Base-by-base conservation (phyloP, 352 stramenopile species). In the Pythium phragmitis region DNA sequence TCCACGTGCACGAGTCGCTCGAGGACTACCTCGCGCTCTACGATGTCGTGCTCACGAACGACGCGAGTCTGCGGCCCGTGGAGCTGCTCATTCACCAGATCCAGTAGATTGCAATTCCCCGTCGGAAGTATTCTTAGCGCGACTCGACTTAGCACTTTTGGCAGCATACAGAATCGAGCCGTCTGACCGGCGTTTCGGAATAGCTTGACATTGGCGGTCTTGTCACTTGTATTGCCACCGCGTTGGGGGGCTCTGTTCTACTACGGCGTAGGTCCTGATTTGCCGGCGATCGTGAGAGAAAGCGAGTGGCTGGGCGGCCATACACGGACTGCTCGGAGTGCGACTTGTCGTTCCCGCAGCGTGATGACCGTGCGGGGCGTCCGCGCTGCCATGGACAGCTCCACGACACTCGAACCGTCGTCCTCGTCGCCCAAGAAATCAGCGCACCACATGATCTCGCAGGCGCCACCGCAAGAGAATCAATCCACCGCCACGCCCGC, bases 31-130 rank as follows among this genome's bases (percentile, higher is more conserved):
- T 92, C 9, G 47, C 68, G 7, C 63, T 80, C 7, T 91, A 76
- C 57, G 82, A 91, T 63, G 72, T 91, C 7, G 82, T 91, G 28
- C 76, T 91, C 61, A 86, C 79, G 7, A 67, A 88, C 67, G 80
- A 91, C 67, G 78, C 67, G 30, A 89, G 73, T 69, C 62, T 91
- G 7, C 41, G 69, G 17, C 65, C 74, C 11, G 75, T 87, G 7
- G 67, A 83, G 33, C 56, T 80, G 55, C 65, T 89, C 45, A 26
- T 89, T 14, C 67, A 80, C 37, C 77, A 84, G 68, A 74, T 89
- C 43, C 67, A 76, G 62, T 45, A 43, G 49, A 57, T 23, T 21
- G 39, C 39, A 21, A 21, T 46, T 12, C 12, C 3, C 2, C 21
- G 13, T 23, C 11, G 3, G 34, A 21, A 19, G 41, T 67, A 55